These are phyloP conservation scores for Eremochloa ophiuroides DNA, from an alignment of 176 grass and related monocot genomes.

Conservation along the genomic window DNA sequence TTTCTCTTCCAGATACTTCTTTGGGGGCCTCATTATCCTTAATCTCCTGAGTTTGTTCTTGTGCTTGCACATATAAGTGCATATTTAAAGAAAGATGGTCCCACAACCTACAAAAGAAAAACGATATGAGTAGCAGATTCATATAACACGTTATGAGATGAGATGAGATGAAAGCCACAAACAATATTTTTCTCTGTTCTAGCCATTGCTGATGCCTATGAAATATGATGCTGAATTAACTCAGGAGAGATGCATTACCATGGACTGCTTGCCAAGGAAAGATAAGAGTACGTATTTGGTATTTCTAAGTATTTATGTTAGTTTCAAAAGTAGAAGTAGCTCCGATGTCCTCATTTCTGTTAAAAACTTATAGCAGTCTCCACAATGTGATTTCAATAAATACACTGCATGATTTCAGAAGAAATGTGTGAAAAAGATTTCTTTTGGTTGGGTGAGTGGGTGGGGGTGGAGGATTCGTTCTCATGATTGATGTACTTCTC, in stretches of 20 bases:
- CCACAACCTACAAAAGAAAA: constrained; percentile 59
- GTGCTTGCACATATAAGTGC: constrained; percentile 50
- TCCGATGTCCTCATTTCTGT: neutral
- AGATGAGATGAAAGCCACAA: neutral
- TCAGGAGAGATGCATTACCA: neutral
- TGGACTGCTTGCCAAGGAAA: neutral
- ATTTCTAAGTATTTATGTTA: neutral
- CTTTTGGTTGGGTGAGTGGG: neutral
- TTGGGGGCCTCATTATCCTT: constrained; percentile 30
- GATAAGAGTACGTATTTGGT: neutral
- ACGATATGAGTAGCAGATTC: neutral
- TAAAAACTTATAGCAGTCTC: neutral
- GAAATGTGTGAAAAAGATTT: neutral
- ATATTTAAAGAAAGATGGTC: constrained; percentile 76
- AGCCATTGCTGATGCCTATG: neutral
- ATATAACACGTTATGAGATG: neutral
- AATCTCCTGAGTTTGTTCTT: constrained; percentile 25
- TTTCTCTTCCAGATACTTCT: constrained; percentile 37
- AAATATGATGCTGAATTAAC: neutral
- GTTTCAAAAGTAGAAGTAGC: neutral
- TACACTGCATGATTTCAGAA: neutral
- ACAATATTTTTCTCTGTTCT: neutral
- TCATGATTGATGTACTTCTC: neutral
- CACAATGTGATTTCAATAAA: neutral
- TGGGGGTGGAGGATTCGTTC: neutral